Evolutionary conservation across 192 early-diverging fungal genomes (phyloP), one percentile per base, ranked within the genome.

Genomic region (Geranomyces michiganensis): DNA sequence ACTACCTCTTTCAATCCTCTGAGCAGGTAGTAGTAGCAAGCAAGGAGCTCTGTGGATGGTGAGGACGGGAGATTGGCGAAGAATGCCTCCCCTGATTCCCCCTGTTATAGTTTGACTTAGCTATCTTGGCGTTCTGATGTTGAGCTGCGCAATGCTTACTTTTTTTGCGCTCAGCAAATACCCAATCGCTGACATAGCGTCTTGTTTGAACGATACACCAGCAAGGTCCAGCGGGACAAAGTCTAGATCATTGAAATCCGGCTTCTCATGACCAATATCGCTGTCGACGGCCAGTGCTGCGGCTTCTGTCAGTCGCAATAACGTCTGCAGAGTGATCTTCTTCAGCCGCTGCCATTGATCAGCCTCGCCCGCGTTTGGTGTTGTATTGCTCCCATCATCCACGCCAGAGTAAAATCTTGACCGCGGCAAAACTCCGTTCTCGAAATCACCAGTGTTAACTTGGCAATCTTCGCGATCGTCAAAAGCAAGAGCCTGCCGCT

Each of bases 1-100:
- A 77, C 21, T 10, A 60, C 19, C 3, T 60, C 58, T 19, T 60
- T 2, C 15, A 79, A 41, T 9, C 43, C 56, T 21, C 67, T 69
- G 17, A 79, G 12, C 4, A 73, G 59, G 44, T 49, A 74, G 36
- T 69, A 76, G 49, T 76, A 80, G 8, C 67, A 29, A n/a, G 78
- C 78, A 5, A 76, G 33, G 8, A 64, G 43, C 47, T 80, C 78
- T 36, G 56, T 59, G 29, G 32, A 15, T 13, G 65, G 68, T 5
- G 51, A 72, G 10, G 78, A 47, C 14, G 56, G 33, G 13, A 79
- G 36, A 13, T 46, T 44, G 15, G 59, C 67, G 45, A 79, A 79
- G 66, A 79, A 79, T 29, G 26, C 15, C 27, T 67, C 19, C 1
- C 70, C 70, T n/a, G 36, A 41, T 41, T 41, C 36, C 10, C 36